phyloP scores from a whole-genome alignment of 495 filamentous ascomycete species.

The Aspergillus bridgeri region DNA sequence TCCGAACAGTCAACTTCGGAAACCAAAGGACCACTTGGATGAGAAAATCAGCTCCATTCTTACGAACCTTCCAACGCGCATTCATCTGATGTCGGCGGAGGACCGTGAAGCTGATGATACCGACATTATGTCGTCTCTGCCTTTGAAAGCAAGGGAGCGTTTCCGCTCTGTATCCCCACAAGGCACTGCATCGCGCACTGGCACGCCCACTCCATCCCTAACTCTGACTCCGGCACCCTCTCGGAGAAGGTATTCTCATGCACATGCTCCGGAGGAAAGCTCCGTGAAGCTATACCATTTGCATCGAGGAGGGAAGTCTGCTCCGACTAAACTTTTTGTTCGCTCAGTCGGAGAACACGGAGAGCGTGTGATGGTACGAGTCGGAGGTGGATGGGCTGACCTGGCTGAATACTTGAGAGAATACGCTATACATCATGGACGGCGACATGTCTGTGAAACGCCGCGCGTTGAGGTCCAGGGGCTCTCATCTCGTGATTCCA shows the following conservation, averaged over 20 bases:
- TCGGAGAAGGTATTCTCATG: constrained; percentile 35
- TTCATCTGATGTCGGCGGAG: constrained; percentile 60
- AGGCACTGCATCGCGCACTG: constrained; percentile 32
- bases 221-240: constrained; percentile 60
- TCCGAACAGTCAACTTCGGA: constrained; percentile 30
- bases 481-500: constrained; percentile 31
- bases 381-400: constrained; percentile 96
- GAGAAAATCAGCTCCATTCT: constrained; percentile 83
- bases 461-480: constrained; percentile 45
- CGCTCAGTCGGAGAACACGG: constrained; percentile 83
- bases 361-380: constrained; percentile 96
- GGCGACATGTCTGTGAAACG: constrained; percentile 40
- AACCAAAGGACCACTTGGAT: constrained; percentile 67
- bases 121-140: constrained; percentile 37
- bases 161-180: constrained; percentile 38
- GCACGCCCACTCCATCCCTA: constrained; percentile 63
- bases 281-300: constrained; percentile 93
- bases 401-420: constrained; percentile 91
- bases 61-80: constrained; percentile 71
- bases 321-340: constrained; percentile 90
- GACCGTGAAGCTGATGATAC: constrained; percentile 33
- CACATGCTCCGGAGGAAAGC: constrained; percentile 40
- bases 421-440: constrained; percentile 84
- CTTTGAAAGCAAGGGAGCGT: constrained; percentile 30
- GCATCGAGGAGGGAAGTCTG: constrained; percentile 72